Evolutionary conservation across 2,329 filamentous ascomycete genomes (phyloP).

Genomic region (Calonectria pteridis): DNA sequence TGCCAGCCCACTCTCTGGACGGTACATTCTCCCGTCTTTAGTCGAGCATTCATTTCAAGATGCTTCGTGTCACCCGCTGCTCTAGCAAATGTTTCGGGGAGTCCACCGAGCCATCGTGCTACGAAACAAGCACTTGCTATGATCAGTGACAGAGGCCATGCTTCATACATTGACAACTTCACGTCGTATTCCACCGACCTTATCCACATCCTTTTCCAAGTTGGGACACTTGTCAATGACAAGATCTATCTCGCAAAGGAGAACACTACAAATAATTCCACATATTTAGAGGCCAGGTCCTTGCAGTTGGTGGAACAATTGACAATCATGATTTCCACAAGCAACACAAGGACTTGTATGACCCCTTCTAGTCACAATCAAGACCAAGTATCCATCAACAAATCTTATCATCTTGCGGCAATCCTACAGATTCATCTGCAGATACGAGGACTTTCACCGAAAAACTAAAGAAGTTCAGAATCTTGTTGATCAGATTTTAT

Average conservation of each 20-base stretch:
- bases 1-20: neutral
- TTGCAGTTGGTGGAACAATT: neutral
- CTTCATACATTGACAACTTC: slow-evolving; percentile 2
- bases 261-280: neutral
- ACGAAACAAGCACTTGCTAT: neutral
- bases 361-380: too few relatives aligned
- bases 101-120: neutral
- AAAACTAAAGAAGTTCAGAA: neutral
- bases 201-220: neutral
- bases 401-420: neutral
- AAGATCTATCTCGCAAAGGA: neutral
- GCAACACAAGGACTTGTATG: neutral
- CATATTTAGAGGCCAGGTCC: neutral
- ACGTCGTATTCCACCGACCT: slow-evolving; percentile 4
- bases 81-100: slow-evolving; percentile 5
- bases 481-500: neutral
- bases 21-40: neutral
- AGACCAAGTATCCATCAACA: neutral
- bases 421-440: neutral
- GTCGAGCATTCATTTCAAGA: neutral
- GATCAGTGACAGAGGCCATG: neutral
- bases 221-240: neutral
- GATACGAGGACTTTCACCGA: neutral
- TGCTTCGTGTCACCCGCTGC: slow-evolving; percentile 19
- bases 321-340: neutral